Base-by-base conservation (phyloP, 2,329 filamentous ascomycete species). In the Pseudocercospora vitis region DNA sequence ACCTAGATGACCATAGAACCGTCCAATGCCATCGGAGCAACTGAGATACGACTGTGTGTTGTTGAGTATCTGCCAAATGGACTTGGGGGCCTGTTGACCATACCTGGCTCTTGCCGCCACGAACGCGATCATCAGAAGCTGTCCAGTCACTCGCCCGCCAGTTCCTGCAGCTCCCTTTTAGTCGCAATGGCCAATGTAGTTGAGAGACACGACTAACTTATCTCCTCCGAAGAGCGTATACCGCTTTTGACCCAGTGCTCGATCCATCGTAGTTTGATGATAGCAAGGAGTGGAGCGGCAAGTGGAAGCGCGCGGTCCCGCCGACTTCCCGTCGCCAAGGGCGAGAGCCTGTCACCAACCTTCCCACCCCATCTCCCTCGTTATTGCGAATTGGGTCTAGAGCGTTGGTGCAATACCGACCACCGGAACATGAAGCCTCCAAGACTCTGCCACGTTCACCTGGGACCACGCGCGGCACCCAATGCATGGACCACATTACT, bases 121-220 rank as follows among this genome's bases (percentile, higher is more conserved):
- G 83, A n/a, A 92, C 87, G 24, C 84, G 78, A 70, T 92, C 89
- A 69, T 92, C 87, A 49, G 82, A 85, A 11, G 82, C 76, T 6
- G 80, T 84, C 87, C 87, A 92, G 58, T 82, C 78, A 47, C 73
- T 68, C 1, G 76, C 66, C 18, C 76, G 70, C 85, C 86, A 89
- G 18, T 75, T 74, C 54, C 82, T 86, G 67, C 32, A 29, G 31
- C 8, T 24, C n/a, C 32, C 33, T 21, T 48, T 52, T 23, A 55
- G 37, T 12, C 26, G 12, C 14, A 14, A 7, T 31, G 24, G 24
- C 5, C 37, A 11, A 24, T 14, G 14, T 16, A 32, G 29, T 26
- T n/a, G 19, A 7, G 18, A 26, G 12, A 23, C 12, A 4, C 14
- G 18, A 58, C 63, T 53, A 50, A 70, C 69, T 59, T 58, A 48